Evolutionary conservation across 257 asterid species (phyloP), one percentile per base, ranked within the genome.

Genomic region (Echium plantagineum): DNA sequence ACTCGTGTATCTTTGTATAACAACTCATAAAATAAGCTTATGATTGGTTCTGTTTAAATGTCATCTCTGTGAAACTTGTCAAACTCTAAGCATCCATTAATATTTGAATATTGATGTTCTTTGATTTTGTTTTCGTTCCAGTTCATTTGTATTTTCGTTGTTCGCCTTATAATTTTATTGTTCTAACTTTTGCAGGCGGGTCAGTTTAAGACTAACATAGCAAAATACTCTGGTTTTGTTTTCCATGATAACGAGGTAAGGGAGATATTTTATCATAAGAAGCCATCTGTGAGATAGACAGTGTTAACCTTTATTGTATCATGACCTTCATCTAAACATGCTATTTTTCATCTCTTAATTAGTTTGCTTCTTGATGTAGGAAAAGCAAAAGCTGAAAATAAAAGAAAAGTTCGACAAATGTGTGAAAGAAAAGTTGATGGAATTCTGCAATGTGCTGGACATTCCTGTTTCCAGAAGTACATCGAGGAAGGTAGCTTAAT

Each of bases 171-270:
- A 15, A 35, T 46, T 42, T 4, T 54, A 7, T 20, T 16, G 46
- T 62, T 28, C 28, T 26, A 61, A 67, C 21, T 32, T 57, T 42
- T 71, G 65, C 86, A 93, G 99, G 96, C 91, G 38, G 82, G 87
- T 77, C 88, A 84, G 75, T 58, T 86, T 67, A 93, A 86, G 80
- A 73, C 42, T 71, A 83, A 93, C 58, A 79, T 93, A 38, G 83
- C 84, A 51, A 84, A 85, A 63, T 93, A 89, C 79, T 93, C 99
- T 65, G 96, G 99, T 60, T 83, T 89, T 28, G 95, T 86, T 56
- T 93, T 96, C 95, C 89, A 76, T 81, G 91, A 69, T 63, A 79
- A 89, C 63, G 94, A 86, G 94, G 99, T 89, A 71, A 55, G 63
- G 24, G 17, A 30, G 61, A 56, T 48, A 16, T 26, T 58, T 30